Conservation (phyloP, 306 rosid genomes). For the Clitoria ternatea region DNA sequence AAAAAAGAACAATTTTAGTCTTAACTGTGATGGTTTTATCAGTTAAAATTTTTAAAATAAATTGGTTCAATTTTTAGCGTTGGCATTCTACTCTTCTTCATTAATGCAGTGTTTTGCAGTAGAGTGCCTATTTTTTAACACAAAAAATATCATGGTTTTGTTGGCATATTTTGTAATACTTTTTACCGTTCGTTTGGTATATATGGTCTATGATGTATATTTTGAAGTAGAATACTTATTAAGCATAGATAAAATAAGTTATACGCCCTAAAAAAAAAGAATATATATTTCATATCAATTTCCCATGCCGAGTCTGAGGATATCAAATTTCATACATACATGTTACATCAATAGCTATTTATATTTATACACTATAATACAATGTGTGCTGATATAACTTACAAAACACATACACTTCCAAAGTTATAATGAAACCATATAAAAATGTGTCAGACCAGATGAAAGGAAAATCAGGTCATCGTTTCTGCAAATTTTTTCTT, state of each 20-base stretch:
- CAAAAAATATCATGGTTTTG: too few species aligned
- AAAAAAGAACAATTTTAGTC: too few species aligned
- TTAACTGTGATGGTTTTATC: too few species aligned
- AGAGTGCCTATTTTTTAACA: too few species aligned
- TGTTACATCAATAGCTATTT: conserved; percentile 43
- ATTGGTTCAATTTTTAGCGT: too few species aligned
- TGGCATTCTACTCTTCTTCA: too few species aligned
- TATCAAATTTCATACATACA: conserved; percentile 24
- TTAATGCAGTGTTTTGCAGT: too few species aligned
- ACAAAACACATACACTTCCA: conserved; percentile 85
- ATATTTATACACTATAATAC: conserved; percentile 48
- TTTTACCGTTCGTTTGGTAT: too few species aligned
- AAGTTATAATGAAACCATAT: conserved; percentile 47
- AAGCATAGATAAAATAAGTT: neutral
- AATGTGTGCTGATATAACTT: conserved; percentile 52
- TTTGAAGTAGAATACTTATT: too few species aligned
- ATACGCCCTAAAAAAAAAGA: conserved; percentile 21
- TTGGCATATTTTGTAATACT: too few species aligned
- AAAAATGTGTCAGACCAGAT: conserved; percentile 51
- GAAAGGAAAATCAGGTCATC: conserved; percentile 55
- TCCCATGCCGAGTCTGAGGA: conserved; percentile 24
- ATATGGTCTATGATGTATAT: too few species aligned
- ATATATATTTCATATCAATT: conserved; percentile 23
- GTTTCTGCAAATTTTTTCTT: conserved; percentile 40
- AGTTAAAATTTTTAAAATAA: too few species aligned